A percentile compares a stretch with the other conserved stretches of the same genome.
These are phyloP conservation scores for Pholiota microspora DNA, from an alignment of 768 basidiomycete species.

Conservation along the genomic window DNA sequence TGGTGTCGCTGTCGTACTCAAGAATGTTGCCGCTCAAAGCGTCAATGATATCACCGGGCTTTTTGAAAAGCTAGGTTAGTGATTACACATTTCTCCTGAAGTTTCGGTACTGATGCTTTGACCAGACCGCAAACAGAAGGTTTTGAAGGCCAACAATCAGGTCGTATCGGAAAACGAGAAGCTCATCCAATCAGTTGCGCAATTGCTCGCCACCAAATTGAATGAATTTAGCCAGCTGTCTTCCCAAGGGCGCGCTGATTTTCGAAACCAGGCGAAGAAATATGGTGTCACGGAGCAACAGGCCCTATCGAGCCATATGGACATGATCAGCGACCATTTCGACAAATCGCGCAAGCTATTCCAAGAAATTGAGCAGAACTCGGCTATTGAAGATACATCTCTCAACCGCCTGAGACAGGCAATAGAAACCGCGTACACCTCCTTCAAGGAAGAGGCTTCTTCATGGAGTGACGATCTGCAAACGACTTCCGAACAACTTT, in stretches of 20 bases:
- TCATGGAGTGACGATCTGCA: slow-evolving; percentile 57
- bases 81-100: background rate
- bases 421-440: slow-evolving; percentile 45
- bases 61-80: slow-evolving; percentile 82
- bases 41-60: slow-evolving; percentile 67
- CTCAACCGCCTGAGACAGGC: slow-evolving; percentile 44
- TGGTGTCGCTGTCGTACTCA: slow-evolving; percentile 68
- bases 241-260: slow-evolving; percentile 46
- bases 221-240: slow-evolving; percentile 60
- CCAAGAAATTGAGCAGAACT: slow-evolving; percentile 52
- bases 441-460: slow-evolving; percentile 48
- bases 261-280: slow-evolving; percentile 55
- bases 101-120: slow-evolving; percentile 9
- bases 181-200: slow-evolving; percentile 52
- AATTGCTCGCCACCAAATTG: slow-evolving; percentile 54
- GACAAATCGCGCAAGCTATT: slow-evolving; percentile 51
- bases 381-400: slow-evolving; percentile 52
- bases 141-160: slow-evolving; percentile 63
- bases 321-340: slow-evolving; percentile 57
- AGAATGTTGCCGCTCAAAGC: slow-evolving; percentile 62
- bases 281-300: slow-evolving; percentile 58
- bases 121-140: slow-evolving; percentile 70
- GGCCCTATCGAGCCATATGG: slow-evolving; percentile 45
- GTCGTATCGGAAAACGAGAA: slow-evolving; percentile 63
- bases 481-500: slow-evolving; percentile 45